A percentile compares a stretch with the other conserved stretches of the same genome.
These are phyloP conservation scores for Xylaria arbuscula DNA, from an alignment of 2,329 filamentous ascomycete genomes.

Conservation along the genomic window DNA sequence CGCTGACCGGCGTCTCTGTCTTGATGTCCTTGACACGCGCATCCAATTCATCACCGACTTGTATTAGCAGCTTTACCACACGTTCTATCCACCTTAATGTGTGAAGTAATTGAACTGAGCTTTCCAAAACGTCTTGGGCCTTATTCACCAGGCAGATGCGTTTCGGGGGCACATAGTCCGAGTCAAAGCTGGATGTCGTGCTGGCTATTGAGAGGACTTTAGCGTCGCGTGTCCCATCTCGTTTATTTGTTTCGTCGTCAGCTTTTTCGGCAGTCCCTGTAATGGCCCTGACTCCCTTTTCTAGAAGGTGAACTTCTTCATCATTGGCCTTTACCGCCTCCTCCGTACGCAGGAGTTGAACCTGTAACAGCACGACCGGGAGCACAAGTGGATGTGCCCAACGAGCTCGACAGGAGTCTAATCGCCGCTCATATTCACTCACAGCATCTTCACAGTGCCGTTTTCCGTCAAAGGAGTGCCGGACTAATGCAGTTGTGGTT, in stretches of 20 bases:
- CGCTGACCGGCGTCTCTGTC: constrained; percentile 30
- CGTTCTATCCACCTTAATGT: constrained; percentile 62
- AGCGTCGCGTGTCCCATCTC: constrained; percentile 30
- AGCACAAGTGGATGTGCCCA: constrained; percentile 60
- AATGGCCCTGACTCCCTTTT: constrained; percentile 57
- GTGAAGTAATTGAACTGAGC: constrained; percentile 58
- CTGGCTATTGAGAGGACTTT: constrained; percentile 14
- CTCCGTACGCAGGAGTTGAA: constrained; percentile 59
- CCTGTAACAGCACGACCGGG: constrained; percentile 59
- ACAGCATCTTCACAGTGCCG: constrained; percentile 57
- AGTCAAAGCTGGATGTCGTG: constrained; percentile 36
- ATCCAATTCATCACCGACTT: constrained; percentile 58
- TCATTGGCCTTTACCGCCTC: constrained; percentile 59
- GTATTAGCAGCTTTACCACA: constrained; percentile 57
- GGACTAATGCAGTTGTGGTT: constrained; percentile 55
- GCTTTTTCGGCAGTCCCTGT: constrained; percentile 51
- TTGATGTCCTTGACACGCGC: constrained; percentile 46
- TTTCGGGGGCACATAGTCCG: constrained; percentile 55
- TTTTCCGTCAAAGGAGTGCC: constrained; percentile 57
- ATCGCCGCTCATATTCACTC: constrained; percentile 59
- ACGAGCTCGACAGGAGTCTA: constrained; percentile 57
- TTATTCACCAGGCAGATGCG: constrained; percentile 61
- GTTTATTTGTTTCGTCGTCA: constrained; percentile 43
- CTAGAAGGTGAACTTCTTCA: constrained; percentile 55
- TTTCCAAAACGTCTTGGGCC: constrained; percentile 59